Percentiles rank a stretch among this genome's conserved stretches.
phyloP scores from a whole-genome alignment of 2,329 filamentous ascomycete genomes.

The Aspergillus sp. region DNA sequence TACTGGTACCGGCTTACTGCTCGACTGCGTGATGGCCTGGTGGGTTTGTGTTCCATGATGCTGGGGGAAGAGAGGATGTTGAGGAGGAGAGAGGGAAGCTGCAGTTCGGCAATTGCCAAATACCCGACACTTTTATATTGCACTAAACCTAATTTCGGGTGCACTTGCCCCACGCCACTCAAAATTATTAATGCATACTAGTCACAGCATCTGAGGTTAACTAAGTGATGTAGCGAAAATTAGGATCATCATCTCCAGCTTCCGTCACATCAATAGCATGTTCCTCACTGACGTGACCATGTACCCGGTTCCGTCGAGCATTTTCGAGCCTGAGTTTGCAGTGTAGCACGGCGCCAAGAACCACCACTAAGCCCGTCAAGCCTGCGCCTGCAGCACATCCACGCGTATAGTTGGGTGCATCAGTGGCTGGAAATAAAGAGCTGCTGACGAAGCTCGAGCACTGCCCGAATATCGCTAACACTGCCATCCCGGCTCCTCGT shows the following conservation, averaged over 20 bases:
- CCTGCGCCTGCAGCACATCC: slow-evolving; percentile 28
- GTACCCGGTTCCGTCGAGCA: slow-evolving; percentile 21
- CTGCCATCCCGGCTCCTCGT: slow-evolving; percentile 27
- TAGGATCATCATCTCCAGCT: slow-evolving; percentile 23
- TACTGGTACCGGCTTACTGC: slow-evolving; percentile 35
- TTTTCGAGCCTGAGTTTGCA: slow-evolving; percentile 23
- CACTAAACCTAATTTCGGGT: not conserved
- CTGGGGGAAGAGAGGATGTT: not conserved
- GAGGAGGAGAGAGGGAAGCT: not conserved
- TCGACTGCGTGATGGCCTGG: slow-evolving; percentile 19
- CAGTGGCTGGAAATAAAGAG: slow-evolving; percentile 25
- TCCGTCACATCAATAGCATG: slow-evolving; percentile 28
- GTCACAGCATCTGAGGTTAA: not conserved
- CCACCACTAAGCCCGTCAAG: slow-evolving; percentile 25
- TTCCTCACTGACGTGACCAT: slow-evolving; percentile 21
- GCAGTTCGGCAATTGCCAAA: not conserved
- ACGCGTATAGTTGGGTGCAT: slow-evolving; percentile 24
- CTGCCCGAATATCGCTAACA: slow-evolving; percentile 28
- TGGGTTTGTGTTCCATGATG: not conserved
- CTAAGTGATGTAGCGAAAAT: slow-evolving; percentile 28
- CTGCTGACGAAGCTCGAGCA: slow-evolving; percentile 29
- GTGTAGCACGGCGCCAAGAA: slow-evolving; percentile 26
- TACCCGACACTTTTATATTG: not conserved
- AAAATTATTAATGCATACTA: too few species aligned
- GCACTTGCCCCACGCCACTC: not conserved